These are phyloP conservation scores for Umbelopsis ramanniana DNA, from an alignment of 192 early-diverging fungal species.

Conservation along the genomic window DNA sequence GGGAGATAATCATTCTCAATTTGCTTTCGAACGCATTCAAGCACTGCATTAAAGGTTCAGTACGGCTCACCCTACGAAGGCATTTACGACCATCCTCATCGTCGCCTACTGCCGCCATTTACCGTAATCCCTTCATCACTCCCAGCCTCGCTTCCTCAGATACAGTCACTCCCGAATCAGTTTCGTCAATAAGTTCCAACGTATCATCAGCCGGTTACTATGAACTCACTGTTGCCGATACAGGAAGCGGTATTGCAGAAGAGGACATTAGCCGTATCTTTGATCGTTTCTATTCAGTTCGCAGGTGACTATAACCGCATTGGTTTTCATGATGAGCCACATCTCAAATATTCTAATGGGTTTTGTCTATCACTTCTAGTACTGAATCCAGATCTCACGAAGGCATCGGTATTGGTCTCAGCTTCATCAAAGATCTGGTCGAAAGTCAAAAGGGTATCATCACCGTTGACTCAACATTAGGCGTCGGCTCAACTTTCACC, in stretches of 20 bases:
- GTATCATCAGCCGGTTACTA: not conserved
- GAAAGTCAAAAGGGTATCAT: constrained; percentile 57
- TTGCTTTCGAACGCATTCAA: constrained; percentile 57
- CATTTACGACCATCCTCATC: not conserved
- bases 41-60: constrained; percentile 32
- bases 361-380: constrained; percentile 2
- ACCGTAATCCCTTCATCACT: not conserved
- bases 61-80: not conserved
- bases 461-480: constrained; percentile 41
- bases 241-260: constrained; percentile 57
- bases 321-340: too few relatives aligned
- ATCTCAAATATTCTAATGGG: too few relatives aligned
- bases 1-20: constrained; percentile 66
- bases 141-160: not conserved
- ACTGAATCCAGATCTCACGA: constrained; percentile 56
- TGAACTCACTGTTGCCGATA: constrained; percentile 38
- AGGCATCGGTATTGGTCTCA: constrained; percentile 65
- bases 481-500: constrained; percentile 52
- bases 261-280: constrained; percentile 53
- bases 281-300: constrained; percentile 65
- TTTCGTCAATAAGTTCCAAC: not conserved
- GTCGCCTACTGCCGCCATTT: not conserved
- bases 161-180: not conserved
- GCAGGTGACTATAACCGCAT: constrained; percentile 6
- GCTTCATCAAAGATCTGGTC: constrained; percentile 58